phyloP scores from a whole-genome alignment of 106 monocot genomes.

The Dendrobium nobile region DNA sequence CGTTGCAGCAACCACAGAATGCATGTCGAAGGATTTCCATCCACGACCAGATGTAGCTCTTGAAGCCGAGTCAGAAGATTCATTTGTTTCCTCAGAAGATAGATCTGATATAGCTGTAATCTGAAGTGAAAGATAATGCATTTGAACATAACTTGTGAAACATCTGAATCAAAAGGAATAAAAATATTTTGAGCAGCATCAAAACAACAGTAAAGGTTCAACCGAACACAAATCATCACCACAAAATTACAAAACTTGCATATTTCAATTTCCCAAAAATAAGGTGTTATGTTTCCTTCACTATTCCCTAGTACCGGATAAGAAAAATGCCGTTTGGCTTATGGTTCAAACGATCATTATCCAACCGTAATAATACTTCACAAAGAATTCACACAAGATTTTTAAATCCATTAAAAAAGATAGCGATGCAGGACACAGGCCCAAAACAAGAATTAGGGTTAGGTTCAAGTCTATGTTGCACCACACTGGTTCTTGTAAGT shows the following conservation, averaged over 20 bases:
- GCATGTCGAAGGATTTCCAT: conserved; percentile 93
- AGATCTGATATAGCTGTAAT: conserved; percentile 86
- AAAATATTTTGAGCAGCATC: too few relatives aligned
- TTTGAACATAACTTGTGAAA: neutral
- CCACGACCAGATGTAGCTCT: conserved; percentile 7
- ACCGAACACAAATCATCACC: too few relatives aligned
- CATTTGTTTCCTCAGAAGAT: conserved; percentile 36
- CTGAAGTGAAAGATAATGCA: conserved; percentile 26
- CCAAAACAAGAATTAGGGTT: too few relatives aligned
- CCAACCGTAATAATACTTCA: neutral
- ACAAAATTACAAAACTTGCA: neutral
- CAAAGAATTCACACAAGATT: neutral
- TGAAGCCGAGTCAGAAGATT: conserved; percentile 13
- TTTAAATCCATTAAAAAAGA: too few relatives aligned
- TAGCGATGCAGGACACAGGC: too few relatives aligned
- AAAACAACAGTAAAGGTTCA: too few relatives aligned
- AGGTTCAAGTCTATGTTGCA: too few relatives aligned
- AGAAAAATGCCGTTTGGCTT: neutral
- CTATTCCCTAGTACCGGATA: neutral
- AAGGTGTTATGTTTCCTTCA: neutral
- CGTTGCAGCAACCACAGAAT: conserved; percentile 78
- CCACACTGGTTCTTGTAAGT: too few relatives aligned
- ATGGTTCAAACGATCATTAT: neutral
- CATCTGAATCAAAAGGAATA: too few relatives aligned
- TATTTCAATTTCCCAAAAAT: neutral